phyloP scores from a whole-genome alignment of 495 filamentous ascomycete genomes.

The Podospora anserina region DNA sequence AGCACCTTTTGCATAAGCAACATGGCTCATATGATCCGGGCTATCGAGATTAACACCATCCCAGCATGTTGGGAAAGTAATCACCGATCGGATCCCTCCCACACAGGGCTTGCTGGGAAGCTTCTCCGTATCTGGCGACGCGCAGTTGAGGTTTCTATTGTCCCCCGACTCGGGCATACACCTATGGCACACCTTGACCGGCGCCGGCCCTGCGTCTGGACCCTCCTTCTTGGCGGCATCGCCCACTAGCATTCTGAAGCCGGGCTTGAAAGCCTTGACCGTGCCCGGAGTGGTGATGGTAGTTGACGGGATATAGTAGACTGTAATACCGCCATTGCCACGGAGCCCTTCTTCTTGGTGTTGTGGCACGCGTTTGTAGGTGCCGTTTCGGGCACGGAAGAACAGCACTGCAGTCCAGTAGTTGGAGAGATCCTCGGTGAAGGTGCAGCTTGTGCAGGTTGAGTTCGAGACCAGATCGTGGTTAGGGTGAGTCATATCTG shows the following conservation, averaged over 20 bases:
- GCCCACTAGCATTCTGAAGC: constrained; percentile 43
- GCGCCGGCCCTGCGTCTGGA: constrained; percentile 19
- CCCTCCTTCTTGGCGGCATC: constrained; percentile 30
- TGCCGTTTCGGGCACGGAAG: constrained; percentile 45
- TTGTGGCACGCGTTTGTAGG: constrained; percentile 44
- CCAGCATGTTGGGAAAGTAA: constrained; percentile 52
- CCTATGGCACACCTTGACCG: constrained; percentile 42
- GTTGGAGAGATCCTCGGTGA: constrained; percentile 43
- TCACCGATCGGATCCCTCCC: constrained; percentile 45
- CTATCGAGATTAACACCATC: constrained; percentile 42
- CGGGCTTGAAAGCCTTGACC: constrained; percentile 46
- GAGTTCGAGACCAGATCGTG: constrained; percentile 38
- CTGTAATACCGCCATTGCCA: constrained; percentile 43
- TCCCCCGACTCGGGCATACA: constrained; percentile 41
- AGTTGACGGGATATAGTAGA: constrained; percentile 51
- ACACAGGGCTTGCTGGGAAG: constrained; percentile 39
- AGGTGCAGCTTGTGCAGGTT: constrained; percentile 42
- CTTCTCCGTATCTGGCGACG: constrained; percentile 41
- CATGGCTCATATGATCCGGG: constrained; percentile 48
- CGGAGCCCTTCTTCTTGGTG: constrained; percentile 40
- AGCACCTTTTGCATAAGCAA: constrained; percentile 51
- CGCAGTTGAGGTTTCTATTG: constrained; percentile 47
- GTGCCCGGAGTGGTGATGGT: constrained; percentile 30
- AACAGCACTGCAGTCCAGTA: constrained; percentile 48
- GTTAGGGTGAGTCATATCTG: constrained; percentile 33